These are phyloP conservation scores for Lactifluus subvellereus DNA, from an alignment of 768 basidiomycete species.

Conservation along the genomic window DNA sequence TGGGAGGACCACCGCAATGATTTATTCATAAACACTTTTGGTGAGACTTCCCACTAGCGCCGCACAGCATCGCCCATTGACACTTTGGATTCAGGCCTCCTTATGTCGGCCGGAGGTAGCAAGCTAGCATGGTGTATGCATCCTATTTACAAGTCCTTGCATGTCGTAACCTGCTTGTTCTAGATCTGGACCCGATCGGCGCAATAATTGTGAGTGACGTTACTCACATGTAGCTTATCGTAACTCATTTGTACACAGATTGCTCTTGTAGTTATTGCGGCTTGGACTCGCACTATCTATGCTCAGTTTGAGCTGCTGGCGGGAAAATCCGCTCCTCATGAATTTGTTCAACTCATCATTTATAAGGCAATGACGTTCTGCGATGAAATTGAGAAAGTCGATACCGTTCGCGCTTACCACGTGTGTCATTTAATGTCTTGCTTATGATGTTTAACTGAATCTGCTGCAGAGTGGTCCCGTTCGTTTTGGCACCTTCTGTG, in stretches of 20 bases:
- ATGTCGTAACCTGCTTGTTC: neutral
- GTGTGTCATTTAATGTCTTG: slow-evolving; percentile 37
- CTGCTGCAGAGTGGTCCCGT: slow-evolving; percentile 63
- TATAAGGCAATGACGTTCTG: slow-evolving; percentile 92
- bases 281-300: slow-evolving; percentile 75
- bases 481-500: slow-evolving; percentile 23
- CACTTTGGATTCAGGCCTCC: slow-evolving; percentile 45
- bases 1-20: slow-evolving; percentile 98
- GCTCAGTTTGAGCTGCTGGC: slow-evolving; percentile 81
- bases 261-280: slow-evolving; percentile 66
- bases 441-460: neutral
- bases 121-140: slow-evolving; percentile 73
- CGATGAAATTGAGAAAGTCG: slow-evolving; percentile 77
- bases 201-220: slow-evolving; percentile 55
- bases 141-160: slow-evolving; percentile 4
- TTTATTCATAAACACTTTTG: slow-evolving; percentile 76
- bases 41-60: slow-evolving; percentile 33
- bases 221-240: neutral
- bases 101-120: slow-evolving; percentile 80
- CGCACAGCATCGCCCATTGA: neutral
- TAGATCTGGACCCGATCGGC: slow-evolving; percentile 74
- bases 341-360: slow-evolving; percentile 84
- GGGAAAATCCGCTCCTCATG: slow-evolving; percentile 87
- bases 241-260: slow-evolving; percentile 45
- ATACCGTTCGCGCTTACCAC: slow-evolving; percentile 92